Base-by-base conservation (phyloP, 1,284 basidiomycete species). In the Sporisorium graminicola region DNA sequence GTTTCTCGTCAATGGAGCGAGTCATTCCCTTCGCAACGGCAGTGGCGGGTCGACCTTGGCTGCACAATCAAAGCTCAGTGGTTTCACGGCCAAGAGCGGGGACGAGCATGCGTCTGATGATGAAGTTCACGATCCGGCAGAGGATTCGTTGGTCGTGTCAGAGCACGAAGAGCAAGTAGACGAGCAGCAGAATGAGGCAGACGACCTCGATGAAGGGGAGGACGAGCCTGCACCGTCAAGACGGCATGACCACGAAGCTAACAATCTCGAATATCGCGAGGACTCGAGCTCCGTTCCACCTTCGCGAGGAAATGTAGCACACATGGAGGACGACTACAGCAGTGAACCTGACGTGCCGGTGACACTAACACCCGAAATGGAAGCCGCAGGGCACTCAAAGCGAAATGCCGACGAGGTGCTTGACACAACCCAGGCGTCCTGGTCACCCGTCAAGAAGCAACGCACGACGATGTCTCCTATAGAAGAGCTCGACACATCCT, bases 1-100 rank as follows among this genome's bases (percentile, higher is more conserved):
- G 0, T 94, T 90, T 68, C 24, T 60, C 7, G 76, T 85, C 55
- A 68, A 70, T 26, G 80, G 70, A 10, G 76, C 79, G 5, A 65
- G 63, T 31, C 61, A 65, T 27, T 68, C 71, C 7, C 53, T 75
- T 20, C 56, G 57, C 29, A 66, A 59, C 16, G 56, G 64, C 6
- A 66, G 54, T 27, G 63, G 64, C 9, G 33, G 35, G 13, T 29
- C 64, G 0, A 56, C 42, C 18, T 44, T 65, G 49, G 53, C 51
- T 20, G 59, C 37, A 4, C 69, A 72, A 24, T 65, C 64, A 1
- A 66, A 51, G 43, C 57, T 72, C 2, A 52, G 51, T 42, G 44
- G 47, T 3, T 66, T 56, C 31, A 27, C 49, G 7, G 18, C 27
- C 26, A 56, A 24, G 43, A 24, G 33, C 3, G 24, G n/a, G 8